Evolutionary conservation across 2,329 filamentous ascomycete genomes (phyloP).

Genomic region (Drechslerella stenobrocha): DNA sequence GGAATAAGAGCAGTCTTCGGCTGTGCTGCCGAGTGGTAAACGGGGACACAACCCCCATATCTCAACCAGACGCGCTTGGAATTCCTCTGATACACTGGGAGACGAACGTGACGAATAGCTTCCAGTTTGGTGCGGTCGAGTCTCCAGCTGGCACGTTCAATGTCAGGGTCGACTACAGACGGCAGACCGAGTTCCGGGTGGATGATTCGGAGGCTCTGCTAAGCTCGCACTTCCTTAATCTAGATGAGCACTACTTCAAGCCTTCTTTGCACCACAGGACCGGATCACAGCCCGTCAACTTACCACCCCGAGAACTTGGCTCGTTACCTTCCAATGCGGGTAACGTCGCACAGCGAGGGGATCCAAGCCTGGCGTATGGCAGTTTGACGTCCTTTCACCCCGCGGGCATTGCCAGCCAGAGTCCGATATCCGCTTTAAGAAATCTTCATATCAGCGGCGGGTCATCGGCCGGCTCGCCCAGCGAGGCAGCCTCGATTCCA

Average conservation of each 20-base stretch:
- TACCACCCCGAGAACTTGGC: constrained; percentile 63
- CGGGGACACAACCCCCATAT: constrained; percentile 61
- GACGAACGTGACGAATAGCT: constrained; percentile 70
- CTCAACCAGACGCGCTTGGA: constrained; percentile 69
- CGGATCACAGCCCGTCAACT: constrained; percentile 52
- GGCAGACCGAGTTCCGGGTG: constrained; percentile 85
- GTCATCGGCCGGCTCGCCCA: constrained; percentile 61
- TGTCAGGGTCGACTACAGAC: constrained; percentile 80
- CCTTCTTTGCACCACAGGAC: constrained; percentile 68
- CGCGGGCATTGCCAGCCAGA: constrained; percentile 74
- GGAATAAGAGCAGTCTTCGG: constrained; percentile 66
- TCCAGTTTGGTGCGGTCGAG: constrained; percentile 79
- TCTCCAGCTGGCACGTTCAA: constrained; percentile 83
- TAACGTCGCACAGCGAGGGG: constrained; percentile 59
- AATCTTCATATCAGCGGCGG: constrained; percentile 63
- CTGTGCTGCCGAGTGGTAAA: constrained; percentile 78
- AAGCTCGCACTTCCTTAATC: constrained; percentile 89
- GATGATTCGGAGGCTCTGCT: constrained; percentile 88
- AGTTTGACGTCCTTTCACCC: constrained; percentile 85
- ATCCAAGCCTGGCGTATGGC: constrained; percentile 79
- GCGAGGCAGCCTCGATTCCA: constrained; percentile 60
- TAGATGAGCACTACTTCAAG: constrained; percentile 83
- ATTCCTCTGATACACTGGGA: constrained; percentile 69
- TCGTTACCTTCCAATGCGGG: constrained; percentile 71
- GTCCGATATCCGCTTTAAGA: constrained; percentile 79